These are phyloP conservation scores for Spinellus fusiger DNA, from an alignment of 192 early-diverging fungal species.

Conservation along the genomic window DNA sequence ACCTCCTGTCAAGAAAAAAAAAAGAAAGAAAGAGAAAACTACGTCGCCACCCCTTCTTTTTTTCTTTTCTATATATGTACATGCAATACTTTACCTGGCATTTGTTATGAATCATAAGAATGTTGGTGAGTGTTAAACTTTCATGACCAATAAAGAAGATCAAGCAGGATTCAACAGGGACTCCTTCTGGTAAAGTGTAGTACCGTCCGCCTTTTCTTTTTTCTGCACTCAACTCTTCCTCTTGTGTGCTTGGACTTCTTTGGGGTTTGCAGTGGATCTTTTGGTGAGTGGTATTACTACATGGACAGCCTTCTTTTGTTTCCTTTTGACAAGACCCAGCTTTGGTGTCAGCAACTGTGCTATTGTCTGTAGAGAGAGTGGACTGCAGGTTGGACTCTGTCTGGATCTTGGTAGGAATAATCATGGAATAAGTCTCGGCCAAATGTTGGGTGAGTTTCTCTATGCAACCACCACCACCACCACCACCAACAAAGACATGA, in stretches of 20 bases:
- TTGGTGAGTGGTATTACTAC: neutral
- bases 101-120: constrained; percentile 72
- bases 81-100: constrained; percentile 46
- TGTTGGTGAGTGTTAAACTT: constrained; percentile 77
- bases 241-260: neutral
- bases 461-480: neutral
- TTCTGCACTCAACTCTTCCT: constrained; percentile 1
- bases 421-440: constrained; percentile 21
- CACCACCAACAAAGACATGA: too few species aligned
- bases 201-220: constrained; percentile 37
- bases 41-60: neutral
- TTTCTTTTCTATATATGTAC: too few species aligned
- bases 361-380: neutral
- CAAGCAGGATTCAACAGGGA: constrained; percentile 53
- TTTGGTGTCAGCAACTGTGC: neutral
- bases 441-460: constrained; percentile 14
- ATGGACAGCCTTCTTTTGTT: neutral
- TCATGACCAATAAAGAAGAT: constrained; percentile 85
- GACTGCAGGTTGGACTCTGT: constrained; percentile 33
- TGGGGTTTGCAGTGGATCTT: neutral
- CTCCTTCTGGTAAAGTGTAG: constrained; percentile 44
- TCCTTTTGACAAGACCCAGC: neutral
- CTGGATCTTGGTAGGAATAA: constrained; percentile 40
- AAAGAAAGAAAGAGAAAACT: constrained; percentile 1
- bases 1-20: neutral